Percentiles rank a stretch among this genome's conserved stretches.
Conservation (phyloP, 2,329 filamentous ascomycete species). For the Epichloe gansuensis region DNA sequence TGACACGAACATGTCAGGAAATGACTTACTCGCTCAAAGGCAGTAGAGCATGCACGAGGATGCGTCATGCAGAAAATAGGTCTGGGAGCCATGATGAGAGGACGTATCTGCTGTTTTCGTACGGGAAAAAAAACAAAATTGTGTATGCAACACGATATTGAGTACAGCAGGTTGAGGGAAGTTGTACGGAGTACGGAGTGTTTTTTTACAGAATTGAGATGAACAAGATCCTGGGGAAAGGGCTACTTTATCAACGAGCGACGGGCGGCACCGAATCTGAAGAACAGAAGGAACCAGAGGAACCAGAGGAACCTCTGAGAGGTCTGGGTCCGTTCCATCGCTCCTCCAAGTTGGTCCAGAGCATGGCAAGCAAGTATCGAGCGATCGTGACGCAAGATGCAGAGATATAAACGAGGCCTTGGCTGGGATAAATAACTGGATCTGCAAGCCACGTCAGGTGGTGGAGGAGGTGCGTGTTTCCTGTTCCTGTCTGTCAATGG, state of each 20-base stretch:
- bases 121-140: background rate
- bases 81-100: conserved; percentile 5
- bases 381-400: background rate
- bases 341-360: background rate
- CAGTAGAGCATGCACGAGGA: conserved; percentile 88
- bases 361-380: background rate
- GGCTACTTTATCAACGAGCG: background rate
- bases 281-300: too few relatives aligned
- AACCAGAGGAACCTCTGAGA: too few relatives aligned
- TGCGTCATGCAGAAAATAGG: conserved; percentile 89
- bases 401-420: background rate
- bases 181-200: too few relatives aligned
- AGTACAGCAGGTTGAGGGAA: too few relatives aligned
- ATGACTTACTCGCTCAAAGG: conserved; percentile 74
- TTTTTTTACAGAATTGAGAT: too few relatives aligned
- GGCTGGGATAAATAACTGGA: conserved; percentile 1
- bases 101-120: background rate
- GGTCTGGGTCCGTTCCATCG: background rate
- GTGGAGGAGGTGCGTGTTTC: background rate
- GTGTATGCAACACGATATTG: background rate
- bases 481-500: conserved; percentile 1
- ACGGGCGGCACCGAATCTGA: background rate
- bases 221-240: background rate
- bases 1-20: background rate
- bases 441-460: conserved; percentile 1